Base-by-base conservation (phyloP, 257 asterid species). In the Fraxinus excelsior region DNA sequence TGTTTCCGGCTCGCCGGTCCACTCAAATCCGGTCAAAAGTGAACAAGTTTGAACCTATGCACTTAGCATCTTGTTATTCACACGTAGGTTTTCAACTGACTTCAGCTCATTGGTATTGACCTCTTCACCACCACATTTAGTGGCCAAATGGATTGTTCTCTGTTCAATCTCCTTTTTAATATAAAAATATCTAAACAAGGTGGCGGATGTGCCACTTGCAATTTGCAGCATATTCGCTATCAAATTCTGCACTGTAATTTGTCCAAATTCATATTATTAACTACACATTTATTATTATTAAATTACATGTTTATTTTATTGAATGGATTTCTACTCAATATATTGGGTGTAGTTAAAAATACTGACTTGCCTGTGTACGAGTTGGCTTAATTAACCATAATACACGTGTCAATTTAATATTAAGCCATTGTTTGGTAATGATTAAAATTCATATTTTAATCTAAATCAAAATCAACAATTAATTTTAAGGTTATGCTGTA, bases 61-160 rank as follows among this genome's bases (percentile, higher is more conserved):
- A 74, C 37, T 28, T 74, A 32, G 31, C 62, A 21, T 25, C 29
- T 6, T 2, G 35, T 60, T 10, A 32, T 60, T 60, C 34, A 12
- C 68, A 62, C 31, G 4, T 62, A 9, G 68, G 34, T 26, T 62
- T 9, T 81, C 87, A 80, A 77, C 72, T 86, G 73, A 74, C 76
- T 72, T 72, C 77, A 79, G 70, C 81, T 44, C 69, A 64, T 67
- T 16, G 12, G 23, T 12, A 31, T 71, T 66, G 77, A 79, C 79
- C 60, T n/a, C 78, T 44, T 13, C 70, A 60, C 71, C 44, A 80
- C 80, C 79, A 73, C 80, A 70, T 62, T 75, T 62, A 74, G 78
- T 72, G 81, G 70, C 70, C 74, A 21, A 26, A 62, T 26, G 35
- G 68, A 62, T 62, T 12, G 28, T 3, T 26, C 35, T 62, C 7